Evolutionary conservation across 2,329 filamentous ascomycete species (phyloP), one percentile per base, ranked within the genome.

Genomic region (Dactylonectria estremocensis): DNA sequence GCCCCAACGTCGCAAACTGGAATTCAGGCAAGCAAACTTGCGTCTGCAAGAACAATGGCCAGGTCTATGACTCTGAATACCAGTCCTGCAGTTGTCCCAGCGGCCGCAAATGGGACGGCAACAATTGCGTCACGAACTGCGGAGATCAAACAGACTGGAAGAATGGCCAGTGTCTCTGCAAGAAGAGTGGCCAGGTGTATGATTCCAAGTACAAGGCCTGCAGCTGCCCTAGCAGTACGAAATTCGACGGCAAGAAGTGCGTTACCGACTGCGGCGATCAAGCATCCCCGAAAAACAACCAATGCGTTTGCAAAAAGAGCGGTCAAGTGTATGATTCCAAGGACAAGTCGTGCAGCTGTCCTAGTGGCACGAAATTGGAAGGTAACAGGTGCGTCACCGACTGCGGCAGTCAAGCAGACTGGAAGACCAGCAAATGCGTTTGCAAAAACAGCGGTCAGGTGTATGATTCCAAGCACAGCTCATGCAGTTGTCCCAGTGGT

Each of bases 151-250:
- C 37, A 14, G 6, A 14, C 13, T n/a, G 37, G 37, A 16, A 40
- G 10, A 37, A 37, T 9, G 14, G 14, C 5, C 33, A 37, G 33
- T 46, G 50, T 54, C 40, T 62, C 40, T 31, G 50, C 37, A 40
- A 48, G 40, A 62, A 62, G 60, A 33, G 16, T 14, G 37, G 37
- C 13, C 37, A 40, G 37, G 37, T 40, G 1, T 40, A n/a, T n/a
- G 37, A 40, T 2, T 2, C 1, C 11, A 40, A 40, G 1, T 14
- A 40, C 1, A 40, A 40, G 37, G 16, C 37, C 14, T 40, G 37
- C 37, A 40, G 37, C 0, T 40, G 37, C 37, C 37, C 37, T 14
- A n/a, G 16, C 16, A 14, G 37, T 2, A 3, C 2, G 37, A 40
- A 40, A 5, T 40, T 11, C 13, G 13, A 5, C 2, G 13, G 37